phyloP scores from a whole-genome alignment of 176 grass and related monocot genomes.

The Miscanthus lutarioriparius region DNA sequence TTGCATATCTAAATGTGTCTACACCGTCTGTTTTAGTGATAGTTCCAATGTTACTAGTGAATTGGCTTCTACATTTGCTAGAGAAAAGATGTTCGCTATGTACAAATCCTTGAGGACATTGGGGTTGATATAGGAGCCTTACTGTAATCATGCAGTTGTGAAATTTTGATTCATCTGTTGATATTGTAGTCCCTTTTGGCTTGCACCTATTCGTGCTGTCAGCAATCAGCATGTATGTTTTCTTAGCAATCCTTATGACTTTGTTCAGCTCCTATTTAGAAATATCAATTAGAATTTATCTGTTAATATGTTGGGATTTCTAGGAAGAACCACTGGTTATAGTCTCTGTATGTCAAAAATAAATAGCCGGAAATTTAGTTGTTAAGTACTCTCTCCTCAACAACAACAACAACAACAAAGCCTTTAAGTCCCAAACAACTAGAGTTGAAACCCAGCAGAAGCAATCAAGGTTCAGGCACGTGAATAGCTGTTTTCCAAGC shows the following conservation, averaged over 20 bases:
- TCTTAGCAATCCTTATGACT: neutral
- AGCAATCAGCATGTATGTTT: neutral
- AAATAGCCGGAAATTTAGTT: neutral
- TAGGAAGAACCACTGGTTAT: neutral
- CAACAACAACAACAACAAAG: too few relatives aligned
- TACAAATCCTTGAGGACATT: neutral
- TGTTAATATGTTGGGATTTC: neutral
- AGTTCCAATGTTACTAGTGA: slow-evolving; percentile 12
- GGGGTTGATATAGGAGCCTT: slow-evolving; percentile 18
- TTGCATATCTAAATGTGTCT: slow-evolving; percentile 15
- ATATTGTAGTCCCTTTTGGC: neutral
- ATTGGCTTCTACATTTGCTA: slow-evolving; percentile 22
- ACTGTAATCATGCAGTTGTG: slow-evolving; percentile 21
- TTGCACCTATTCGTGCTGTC: neutral
- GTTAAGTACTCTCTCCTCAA: neutral
- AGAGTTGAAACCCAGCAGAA: too few relatives aligned
- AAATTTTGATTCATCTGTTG: slow-evolving; percentile 6
- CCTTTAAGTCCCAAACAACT: too few relatives aligned
- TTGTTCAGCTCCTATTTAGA: neutral
- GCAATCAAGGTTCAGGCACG: too few relatives aligned
- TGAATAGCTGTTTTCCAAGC: too few relatives aligned
- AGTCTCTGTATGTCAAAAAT: neutral
- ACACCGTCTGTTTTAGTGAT: slow-evolving; percentile 2
- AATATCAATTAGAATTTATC: neutral
- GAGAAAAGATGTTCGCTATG: slow-evolving; percentile 26